Percentiles rank a stretch among this genome's conserved stretches.
Evolutionary conservation across 805 yeast species (phyloP).

Genomic region (Nakazawaea molendinolei): DNA sequence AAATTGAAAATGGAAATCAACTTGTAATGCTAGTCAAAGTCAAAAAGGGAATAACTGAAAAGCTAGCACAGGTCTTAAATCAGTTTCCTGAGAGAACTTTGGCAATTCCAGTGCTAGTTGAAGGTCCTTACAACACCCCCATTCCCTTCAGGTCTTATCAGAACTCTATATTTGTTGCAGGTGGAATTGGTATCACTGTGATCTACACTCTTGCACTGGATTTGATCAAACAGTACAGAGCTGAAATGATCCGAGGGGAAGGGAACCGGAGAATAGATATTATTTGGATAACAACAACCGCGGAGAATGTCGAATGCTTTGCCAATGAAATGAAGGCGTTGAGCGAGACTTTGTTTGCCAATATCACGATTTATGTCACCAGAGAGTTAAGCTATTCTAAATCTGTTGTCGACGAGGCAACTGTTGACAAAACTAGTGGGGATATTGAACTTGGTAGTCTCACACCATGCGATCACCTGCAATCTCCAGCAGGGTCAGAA

Average conservation of each 20-base stretch:
- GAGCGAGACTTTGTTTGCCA: constrained; percentile 5
- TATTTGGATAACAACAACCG: constrained; percentile 24
- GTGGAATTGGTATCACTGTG: constrained; percentile 63
- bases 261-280: constrained; percentile 16
- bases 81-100: constrained; percentile 28
- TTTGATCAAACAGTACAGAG: constrained; percentile 26
- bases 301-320: constrained; percentile 24
- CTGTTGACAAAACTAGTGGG: neutral
- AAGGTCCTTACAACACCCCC: constrained; percentile 54
- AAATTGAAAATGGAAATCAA: constrained; percentile 35
- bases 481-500: neutral
- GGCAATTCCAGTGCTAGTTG: constrained; percentile 38
- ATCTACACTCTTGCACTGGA: constrained; percentile 39
- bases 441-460: too few relatives aligned
- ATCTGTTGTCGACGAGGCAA: too few relatives aligned
- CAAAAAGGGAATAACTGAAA: constrained; percentile 46
- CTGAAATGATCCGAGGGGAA: constrained; percentile 21
- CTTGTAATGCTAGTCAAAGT: constrained; percentile 38
- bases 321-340: constrained; percentile 22
- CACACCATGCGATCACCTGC: neutral
- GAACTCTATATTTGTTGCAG: constrained; percentile 46
- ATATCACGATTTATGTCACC: constrained; percentile 15
- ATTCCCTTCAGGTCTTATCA: constrained; percentile 42
- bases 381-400: too few relatives aligned
- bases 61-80: constrained; percentile 26